phyloP scores from a whole-genome alignment of 768 basidiomycete species.

The Naganishia vaughanmartiniae region DNA sequence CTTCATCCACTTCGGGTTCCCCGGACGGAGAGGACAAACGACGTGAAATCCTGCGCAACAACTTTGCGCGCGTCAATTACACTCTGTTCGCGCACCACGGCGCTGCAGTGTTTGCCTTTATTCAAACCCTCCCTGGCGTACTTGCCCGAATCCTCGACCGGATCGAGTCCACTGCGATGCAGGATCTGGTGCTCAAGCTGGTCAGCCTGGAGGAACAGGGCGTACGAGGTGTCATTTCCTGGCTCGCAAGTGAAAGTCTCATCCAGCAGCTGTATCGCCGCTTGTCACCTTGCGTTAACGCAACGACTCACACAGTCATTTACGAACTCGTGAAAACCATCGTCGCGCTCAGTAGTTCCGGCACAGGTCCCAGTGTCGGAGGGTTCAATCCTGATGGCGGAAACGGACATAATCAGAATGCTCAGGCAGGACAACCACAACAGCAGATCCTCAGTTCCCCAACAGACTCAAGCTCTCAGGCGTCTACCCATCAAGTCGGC shows the following conservation, averaged over 20 bases:
- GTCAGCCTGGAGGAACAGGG: constrained; percentile 80
- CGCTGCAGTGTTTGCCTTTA: constrained; percentile 84
- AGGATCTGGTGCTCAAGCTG: constrained; percentile 85
- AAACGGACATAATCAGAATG: constrained; percentile 54
- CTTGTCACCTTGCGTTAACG: constrained; percentile 71
- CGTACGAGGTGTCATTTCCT: constrained; percentile 80
- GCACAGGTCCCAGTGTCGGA: constrained; percentile 45
- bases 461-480: neutral
- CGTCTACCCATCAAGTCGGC: neutral
- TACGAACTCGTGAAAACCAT: constrained; percentile 90
- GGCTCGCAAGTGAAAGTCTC: constrained; percentile 79
- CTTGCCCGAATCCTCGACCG: constrained; percentile 78
- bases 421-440: neutral
- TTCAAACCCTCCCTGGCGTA: constrained; percentile 74
- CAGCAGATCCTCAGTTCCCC: constrained; percentile 13
- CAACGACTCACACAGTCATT: constrained; percentile 78
- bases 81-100: constrained; percentile 84
- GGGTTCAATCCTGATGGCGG: constrained; percentile 66
- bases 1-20: constrained; percentile 55
- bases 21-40: constrained; percentile 74
- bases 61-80: constrained; percentile 91
- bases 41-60: constrained; percentile 79
- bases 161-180: constrained; percentile 83
- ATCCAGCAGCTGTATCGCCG: constrained; percentile 76
- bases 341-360: constrained; percentile 78